Evolutionary conservation across 2,329 filamentous ascomycete genomes (phyloP).

Genomic region (Fusarium anguioides): DNA sequence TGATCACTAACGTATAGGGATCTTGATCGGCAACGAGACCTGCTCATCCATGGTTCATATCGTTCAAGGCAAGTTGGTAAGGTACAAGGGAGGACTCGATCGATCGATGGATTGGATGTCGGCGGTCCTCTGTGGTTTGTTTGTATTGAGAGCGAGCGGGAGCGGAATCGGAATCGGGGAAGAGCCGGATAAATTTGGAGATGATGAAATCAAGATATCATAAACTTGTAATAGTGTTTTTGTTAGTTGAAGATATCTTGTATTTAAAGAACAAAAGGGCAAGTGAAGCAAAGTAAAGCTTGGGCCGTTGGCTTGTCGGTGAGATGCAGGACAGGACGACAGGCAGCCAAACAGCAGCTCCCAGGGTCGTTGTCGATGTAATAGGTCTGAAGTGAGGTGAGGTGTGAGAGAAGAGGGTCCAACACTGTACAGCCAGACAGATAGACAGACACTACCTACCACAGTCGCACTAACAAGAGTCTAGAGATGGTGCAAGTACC

Average conservation of each 20-base stretch:
- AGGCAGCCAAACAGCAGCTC: constrained; percentile 34
- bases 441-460: too few species aligned
- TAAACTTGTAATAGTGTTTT: too few species aligned
- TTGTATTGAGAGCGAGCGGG: not conserved
- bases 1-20: constrained; percentile 48
- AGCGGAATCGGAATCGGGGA: constrained; percentile 9
- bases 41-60: constrained; percentile 51
- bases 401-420: constrained; percentile 35
- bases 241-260: too few species aligned
- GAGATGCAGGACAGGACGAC: constrained; percentile 27
- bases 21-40: constrained; percentile 49
- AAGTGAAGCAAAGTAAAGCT: constrained; percentile 7
- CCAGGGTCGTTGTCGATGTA: constrained; percentile 35
- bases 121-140: constrained; percentile 1
- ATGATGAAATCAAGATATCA: too few species aligned
- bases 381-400: constrained; percentile 22
- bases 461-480: constrained; percentile 18
- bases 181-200: constrained; percentile 16
- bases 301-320: constrained; percentile 27
- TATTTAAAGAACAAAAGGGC: constrained; percentile 18
- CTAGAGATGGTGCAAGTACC: constrained; percentile 1
- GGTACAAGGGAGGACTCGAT: constrained; percentile 4
- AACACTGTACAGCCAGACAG: constrained; percentile 29
- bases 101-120: constrained; percentile 19
- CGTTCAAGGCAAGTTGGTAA: constrained; percentile 22